phyloP scores from a whole-genome alignment of 139 green algal genomes.

The Asterochloris erici region DNA sequence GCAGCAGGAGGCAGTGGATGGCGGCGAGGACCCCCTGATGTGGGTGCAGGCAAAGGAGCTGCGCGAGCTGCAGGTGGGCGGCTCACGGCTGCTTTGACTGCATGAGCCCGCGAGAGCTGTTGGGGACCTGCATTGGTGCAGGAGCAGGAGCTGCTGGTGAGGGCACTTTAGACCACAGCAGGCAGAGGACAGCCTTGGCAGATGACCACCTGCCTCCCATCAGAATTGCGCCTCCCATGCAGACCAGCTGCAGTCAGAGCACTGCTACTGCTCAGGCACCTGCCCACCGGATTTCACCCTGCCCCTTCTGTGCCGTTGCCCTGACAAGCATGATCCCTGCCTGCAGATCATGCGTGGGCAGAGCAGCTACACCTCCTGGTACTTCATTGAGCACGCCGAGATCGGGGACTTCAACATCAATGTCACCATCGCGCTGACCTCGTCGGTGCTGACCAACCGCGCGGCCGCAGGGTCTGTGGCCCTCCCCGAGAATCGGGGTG shows the following conservation, averaged over 20 bases:
- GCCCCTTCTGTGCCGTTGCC: too few relatives aligned
- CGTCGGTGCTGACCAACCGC: slow-evolving; percentile 39
- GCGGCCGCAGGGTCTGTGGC: not conserved
- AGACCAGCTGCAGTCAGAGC: too few relatives aligned
- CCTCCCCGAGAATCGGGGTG: slow-evolving; percentile 18
- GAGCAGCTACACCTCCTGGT: slow-evolving; percentile 65
- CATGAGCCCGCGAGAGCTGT: too few relatives aligned
- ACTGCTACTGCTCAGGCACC: too few relatives aligned
- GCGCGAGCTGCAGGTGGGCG: slow-evolving; percentile 13
- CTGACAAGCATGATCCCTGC: not conserved
- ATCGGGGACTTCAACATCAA: slow-evolving; percentile 63
- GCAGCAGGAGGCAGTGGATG: not conserved
- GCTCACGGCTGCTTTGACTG: not conserved
- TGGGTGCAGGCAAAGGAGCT: slow-evolving; percentile 30
- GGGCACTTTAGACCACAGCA: not conserved
- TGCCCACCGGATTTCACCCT: too few relatives aligned
- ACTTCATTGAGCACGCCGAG: slow-evolving; percentile 64
- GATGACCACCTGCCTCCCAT: too few relatives aligned
- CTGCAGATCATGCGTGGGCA: slow-evolving; percentile 66
- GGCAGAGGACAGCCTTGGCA: too few relatives aligned
- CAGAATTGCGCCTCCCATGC: too few relatives aligned
- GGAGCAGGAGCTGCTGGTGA: not conserved
- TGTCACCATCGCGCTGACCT: slow-evolving; percentile 75
- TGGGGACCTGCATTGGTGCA: too few relatives aligned
- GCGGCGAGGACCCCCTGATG: slow-evolving; percentile 7